A percentile compares a stretch with the other conserved stretches of the same genome.
Conservation (phyloP, 441 rosid genomes). For the Croton setiger region DNA sequence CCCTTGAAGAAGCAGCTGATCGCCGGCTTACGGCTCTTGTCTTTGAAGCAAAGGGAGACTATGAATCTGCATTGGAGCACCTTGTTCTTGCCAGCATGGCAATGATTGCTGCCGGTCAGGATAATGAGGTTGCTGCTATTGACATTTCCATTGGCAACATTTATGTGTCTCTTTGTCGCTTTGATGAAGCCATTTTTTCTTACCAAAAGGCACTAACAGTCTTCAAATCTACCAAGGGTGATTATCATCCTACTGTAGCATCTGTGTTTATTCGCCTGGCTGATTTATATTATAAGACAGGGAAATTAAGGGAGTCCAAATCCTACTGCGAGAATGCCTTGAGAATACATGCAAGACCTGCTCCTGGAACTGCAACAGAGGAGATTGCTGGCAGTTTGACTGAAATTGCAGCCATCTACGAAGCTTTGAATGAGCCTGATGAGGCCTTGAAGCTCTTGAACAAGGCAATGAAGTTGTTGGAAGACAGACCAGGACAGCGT, state of each 20-base stretch:
- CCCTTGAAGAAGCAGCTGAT: conserved; percentile 87
- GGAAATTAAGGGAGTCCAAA: conserved; percentile 86
- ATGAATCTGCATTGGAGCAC: conserved; percentile 88
- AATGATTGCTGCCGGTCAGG: conserved; percentile 82
- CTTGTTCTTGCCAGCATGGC: conserved; percentile 95
- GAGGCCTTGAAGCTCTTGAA: conserved; percentile 84
- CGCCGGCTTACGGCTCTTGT: conserved; percentile 81
- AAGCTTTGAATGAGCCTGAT: conserved; percentile 83
- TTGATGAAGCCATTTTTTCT: conserved; percentile 89
- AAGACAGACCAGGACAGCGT: conserved; percentile 84
- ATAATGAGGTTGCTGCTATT: conserved; percentile 84
- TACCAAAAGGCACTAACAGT: conserved; percentile 94
- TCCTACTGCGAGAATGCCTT: conserved; percentile 86
- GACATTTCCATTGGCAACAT: conserved; percentile 90
- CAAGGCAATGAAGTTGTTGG: conserved; percentile 71
- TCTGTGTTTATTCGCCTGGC: conserved; percentile 83
- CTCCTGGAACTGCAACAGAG: conserved; percentile 69
- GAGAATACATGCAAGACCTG: conserved; percentile 80
- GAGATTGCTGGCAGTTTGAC: conserved; percentile 85
- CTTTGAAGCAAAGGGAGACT: conserved; percentile 90
- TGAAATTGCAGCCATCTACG: conserved; percentile 81
- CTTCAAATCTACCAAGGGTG: conserved; percentile 80
- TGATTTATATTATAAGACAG: conserved; percentile 78
- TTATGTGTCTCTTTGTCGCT: conserved; percentile 73
- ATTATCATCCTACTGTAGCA: conserved; percentile 75